Conservation (phyloP, 2,329 filamentous ascomycete species). For the Fusarium brachygibbosum region DNA sequence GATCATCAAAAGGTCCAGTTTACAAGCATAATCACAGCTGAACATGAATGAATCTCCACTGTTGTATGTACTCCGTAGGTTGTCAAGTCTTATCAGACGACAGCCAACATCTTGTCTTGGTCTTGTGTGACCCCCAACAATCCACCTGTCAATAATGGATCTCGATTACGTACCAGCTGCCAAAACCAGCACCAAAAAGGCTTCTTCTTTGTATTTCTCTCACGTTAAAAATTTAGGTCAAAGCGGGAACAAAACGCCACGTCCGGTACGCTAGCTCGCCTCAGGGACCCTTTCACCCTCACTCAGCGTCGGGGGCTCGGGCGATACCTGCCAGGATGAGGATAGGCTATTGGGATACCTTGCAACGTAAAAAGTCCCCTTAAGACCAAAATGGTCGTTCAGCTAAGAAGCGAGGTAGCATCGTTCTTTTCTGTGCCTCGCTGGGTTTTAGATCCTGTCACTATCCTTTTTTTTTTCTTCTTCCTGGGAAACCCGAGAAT, state of each 20-base stretch:
- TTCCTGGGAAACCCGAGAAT: background rate
- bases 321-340: slow-evolving; percentile 19
- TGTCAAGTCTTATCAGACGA: background rate
- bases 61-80: background rate
- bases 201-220: background rate
- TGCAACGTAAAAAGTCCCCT: background rate
- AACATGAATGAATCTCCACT: background rate
- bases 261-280: slow-evolving; percentile 7
- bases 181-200: background rate
- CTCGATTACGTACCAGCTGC: slow-evolving; percentile 7
- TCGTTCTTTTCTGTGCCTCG: slow-evolving; percentile 20
- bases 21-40: slow-evolving; percentile 21
- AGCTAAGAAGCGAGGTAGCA: slow-evolving; percentile 21
- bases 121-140: background rate
- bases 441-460: background rate
- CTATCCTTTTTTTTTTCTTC: background rate
- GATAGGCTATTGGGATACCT: background rate
- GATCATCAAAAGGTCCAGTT: slow-evolving; percentile 14
- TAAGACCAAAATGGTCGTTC: slow-evolving; percentile 2
- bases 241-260: slow-evolving; percentile 4
- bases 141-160: slow-evolving; percentile 7
- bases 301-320: background rate
- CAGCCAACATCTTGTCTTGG: background rate
- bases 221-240: background rate
- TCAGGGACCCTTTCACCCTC: background rate